Evolutionary conservation across 805 yeast genomes (phyloP), one percentile per base, ranked within the genome.

Genomic region (Candida incommunis): DNA sequence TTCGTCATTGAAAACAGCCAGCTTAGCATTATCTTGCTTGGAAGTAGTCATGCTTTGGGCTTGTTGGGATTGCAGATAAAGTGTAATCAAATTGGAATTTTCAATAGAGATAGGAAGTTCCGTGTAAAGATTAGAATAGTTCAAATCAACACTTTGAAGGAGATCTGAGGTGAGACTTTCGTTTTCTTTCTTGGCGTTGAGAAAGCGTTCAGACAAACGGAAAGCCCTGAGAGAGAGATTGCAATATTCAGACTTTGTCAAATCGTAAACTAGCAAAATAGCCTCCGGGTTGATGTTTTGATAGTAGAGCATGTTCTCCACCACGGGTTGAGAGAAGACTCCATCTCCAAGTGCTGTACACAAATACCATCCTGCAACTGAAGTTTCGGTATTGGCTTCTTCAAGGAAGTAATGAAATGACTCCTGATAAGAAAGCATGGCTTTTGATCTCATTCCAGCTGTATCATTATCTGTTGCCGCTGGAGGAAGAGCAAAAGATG

Each of bases 351-450:
- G 72, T 43, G 69, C 66, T 23, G 86, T 71, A 40, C 81, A 70
- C 58, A 83, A 75, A 65, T 82, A 85, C 86, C 88, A 85, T 26
- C 95, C 95, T 50, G 79, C 74, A 48, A 79, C 70, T 57, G 78
- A 82, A 40, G 76, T 69, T 41, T 87, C 88, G 48, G 75, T 69
- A 42, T 80, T 80, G 49, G 78, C 74, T 45, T 70, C 71, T 55
- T 70, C 74, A 50, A 84, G 71, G 48, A 75, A 73, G 40, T 75
- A 72, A 51, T 80, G 67, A 55, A 82, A 68, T 41, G 80, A 86
- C 43, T 72, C 73, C 60, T 81, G 87, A 65, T 77, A 86, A 59
- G 72, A 75, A 47, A 67, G 66, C 48, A 85, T 83, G 52, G 77
- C 69, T 56, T 75, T 72, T 45, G 78, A 68, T 46, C 75, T 74